A percentile compares a stretch with the other conserved stretches of the same genome.
Conservation (phyloP, 176 grass and related monocot genomes). For the Secale cereale region DNA sequence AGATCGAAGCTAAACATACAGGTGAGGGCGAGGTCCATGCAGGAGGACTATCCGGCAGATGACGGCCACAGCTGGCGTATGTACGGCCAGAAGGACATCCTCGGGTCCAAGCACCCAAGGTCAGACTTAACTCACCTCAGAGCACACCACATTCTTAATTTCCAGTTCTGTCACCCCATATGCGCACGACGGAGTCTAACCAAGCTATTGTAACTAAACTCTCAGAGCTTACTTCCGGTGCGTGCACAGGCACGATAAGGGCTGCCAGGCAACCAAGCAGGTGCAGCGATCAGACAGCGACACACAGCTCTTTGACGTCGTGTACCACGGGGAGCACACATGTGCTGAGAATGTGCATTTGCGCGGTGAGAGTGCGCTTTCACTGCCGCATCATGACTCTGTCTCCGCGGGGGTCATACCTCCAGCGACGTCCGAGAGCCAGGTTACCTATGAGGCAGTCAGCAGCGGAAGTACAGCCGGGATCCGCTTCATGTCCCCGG, state of each 20-base stretch:
- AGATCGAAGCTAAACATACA: too few relatives aligned
- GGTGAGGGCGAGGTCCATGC: too few relatives aligned
- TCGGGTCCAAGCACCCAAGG: too few relatives aligned
- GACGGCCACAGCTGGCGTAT: constrained; percentile 85
- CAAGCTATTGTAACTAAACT: neutral
- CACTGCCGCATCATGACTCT: neutral
- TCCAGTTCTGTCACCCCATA: too few relatives aligned
- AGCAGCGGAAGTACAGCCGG: neutral
- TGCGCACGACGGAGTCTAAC: neutral
- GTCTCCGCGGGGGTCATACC: neutral
- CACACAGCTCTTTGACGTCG: neutral
- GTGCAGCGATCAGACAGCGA: neutral
- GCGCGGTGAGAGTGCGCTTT: neutral
- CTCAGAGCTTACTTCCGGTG: neutral
- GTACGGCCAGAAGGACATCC: constrained; percentile 79
- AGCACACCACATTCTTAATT: too few relatives aligned
- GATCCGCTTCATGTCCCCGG: too few relatives aligned
- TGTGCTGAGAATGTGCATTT: too few relatives aligned
- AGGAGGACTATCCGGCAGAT: constrained; percentile 8
- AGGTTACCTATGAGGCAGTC: neutral
- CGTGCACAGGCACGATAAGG: too few relatives aligned
- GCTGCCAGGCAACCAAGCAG: neutral
- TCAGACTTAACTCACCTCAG: too few relatives aligned
- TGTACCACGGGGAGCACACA: neutral
- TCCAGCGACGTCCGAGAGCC: neutral